Percentiles rank a stretch among this genome's conserved stretches.
Evolutionary conservation across 805 yeast species (phyloP).

Genomic region (Maudiozyma turicensis): DNA sequence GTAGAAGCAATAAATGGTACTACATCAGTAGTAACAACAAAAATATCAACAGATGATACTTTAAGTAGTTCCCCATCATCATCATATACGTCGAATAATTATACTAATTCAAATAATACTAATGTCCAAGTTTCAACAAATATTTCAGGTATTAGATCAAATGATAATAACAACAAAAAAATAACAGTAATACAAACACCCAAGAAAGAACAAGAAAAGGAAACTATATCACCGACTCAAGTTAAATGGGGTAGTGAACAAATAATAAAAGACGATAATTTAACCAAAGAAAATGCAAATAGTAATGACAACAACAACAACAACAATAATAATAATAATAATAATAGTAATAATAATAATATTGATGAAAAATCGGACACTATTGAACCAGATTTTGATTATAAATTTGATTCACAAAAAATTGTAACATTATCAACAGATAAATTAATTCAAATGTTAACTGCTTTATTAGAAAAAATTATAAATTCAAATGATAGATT

Average conservation of each 20-base stretch:
- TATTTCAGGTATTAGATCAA: neutral
- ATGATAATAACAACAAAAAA: neutral
- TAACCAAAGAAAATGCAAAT: neutral
- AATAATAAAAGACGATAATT: neutral
- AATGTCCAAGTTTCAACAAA: neutral
- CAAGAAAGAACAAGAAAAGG: neutral
- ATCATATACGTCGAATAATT: conserved; percentile 3
- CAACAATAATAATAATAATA: neutral
- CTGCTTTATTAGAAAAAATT: conserved; percentile 75
- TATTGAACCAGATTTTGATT: neutral
- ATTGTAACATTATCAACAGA: conserved; percentile 77
- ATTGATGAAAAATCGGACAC: neutral
- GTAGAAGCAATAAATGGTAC: conserved; percentile 2
- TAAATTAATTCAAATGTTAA: conserved; percentile 73
- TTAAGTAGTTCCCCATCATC: conserved; percentile 13
- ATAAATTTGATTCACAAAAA: conserved; percentile 24
- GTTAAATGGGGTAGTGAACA: neutral
- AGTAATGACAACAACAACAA: neutral
- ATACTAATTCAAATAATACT: neutral
- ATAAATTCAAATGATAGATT: conserved; percentile 82
- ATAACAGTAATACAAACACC: conserved; percentile 1
- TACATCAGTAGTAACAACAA: conserved; percentile 7
- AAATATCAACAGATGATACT: conserved; percentile 9
- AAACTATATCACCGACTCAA: neutral
- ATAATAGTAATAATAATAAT: neutral